Base-by-base conservation (phyloP, 176 grass and related monocot genomes). In the Oryza glaberrima region DNA sequence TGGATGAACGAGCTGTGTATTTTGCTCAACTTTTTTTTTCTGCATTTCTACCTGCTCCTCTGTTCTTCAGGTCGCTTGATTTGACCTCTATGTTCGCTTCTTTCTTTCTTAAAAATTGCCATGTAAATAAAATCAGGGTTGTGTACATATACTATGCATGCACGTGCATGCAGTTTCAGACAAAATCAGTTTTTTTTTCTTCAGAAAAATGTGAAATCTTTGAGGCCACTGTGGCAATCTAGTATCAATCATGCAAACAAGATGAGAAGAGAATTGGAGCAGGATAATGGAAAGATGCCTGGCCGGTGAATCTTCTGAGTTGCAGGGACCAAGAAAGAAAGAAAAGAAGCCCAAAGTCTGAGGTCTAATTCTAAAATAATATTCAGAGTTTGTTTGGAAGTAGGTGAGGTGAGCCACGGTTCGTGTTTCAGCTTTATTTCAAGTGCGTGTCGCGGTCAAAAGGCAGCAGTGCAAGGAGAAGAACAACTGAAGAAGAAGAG, bases 401-500 rank as follows among this genome's bases (percentile, higher is more conserved):
- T 40, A 9, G 84, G 67, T 83, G 80, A 86, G 83, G 83, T 13
- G 76, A 79, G 79, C 83, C 88, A 90, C 74, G 41, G 51, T 77
- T 72, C 56, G 51, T 64, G 67, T 20, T 19, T 22, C 83, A 64
- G 81, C 85, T 87, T 91, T 84, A 56, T 87, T 87, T 87, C 85
- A 34, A 91, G 85, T 63, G 51, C 81, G 16, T 5, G 76, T 76
- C 81, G 85, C 84, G 85, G 89, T 91, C 89, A 84, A 87, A 91
- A 83, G 7, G 23, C 20, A 22, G 28, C 28, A 60, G 72, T 71
- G 30, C 51, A 22, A 46, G n/a, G 19, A 36, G 20, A 56, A 30
- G 16, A 22, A 72, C 7, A 72, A 23, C 54, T 58, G 54, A 58
- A 58, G 17, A 17, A 56, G 52, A 58, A 58, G 73, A 60, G 36